Conservation (phyloP, 2,329 filamentous ascomycete species). For the Hortaea sp. region DNA sequence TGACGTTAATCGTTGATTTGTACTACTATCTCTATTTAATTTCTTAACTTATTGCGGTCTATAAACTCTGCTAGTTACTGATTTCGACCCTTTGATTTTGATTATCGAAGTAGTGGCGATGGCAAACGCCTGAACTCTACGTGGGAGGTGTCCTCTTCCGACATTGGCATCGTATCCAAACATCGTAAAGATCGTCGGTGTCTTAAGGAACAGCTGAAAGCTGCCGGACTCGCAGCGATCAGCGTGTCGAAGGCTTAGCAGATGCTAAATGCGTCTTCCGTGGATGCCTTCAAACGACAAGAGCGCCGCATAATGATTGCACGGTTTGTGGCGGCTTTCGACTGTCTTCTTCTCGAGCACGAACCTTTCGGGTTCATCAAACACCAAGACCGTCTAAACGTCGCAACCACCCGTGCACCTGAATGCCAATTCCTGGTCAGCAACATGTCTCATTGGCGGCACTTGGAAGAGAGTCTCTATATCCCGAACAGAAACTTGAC, state of each 20-base stretch:
- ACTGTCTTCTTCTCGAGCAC: background rate
- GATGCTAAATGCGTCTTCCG: background rate
- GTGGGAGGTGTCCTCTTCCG: background rate
- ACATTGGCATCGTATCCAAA: slow-evolving; percentile 5
- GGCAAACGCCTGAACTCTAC: no score
- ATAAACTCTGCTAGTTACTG: no score
- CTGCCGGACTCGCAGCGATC: background rate
- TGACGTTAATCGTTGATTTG: no score
- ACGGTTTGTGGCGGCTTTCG: slow-evolving; percentile 7
- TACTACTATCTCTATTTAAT: no score
- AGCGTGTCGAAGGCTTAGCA: background rate
- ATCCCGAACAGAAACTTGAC: no score
- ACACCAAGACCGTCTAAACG: slow-evolving; percentile 1
- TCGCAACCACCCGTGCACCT: slow-evolving; percentile 4
- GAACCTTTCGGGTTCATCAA: slow-evolving; percentile 4
- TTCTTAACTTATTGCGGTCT: no score
- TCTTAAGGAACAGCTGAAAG: background rate
- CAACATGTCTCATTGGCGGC: background rate
- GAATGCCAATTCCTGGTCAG: slow-evolving; percentile 2
- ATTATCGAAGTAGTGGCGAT: no score
- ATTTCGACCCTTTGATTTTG: no score
- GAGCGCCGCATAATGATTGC: slow-evolving; percentile 6
- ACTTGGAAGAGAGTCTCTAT: no score
- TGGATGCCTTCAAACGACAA: slow-evolving; percentile 5
- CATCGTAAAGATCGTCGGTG: background rate